These are phyloP conservation scores for Sphagnum contortum DNA, from an alignment of 225 moss, liverwort and hornwort genomes.

Conservation along the genomic window DNA sequence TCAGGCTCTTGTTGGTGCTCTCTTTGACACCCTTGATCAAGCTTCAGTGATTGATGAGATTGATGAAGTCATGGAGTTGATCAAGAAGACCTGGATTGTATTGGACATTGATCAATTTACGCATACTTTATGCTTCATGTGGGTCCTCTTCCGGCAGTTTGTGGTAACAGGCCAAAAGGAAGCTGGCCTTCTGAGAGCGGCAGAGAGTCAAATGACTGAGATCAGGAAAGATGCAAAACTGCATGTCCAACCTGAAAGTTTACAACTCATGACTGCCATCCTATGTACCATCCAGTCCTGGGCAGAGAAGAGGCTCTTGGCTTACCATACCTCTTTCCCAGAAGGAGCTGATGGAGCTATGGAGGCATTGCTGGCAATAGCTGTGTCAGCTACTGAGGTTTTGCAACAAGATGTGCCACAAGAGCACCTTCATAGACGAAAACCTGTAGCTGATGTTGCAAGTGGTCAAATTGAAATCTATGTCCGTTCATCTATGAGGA, in stretches of 20 bases:
- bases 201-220: conserved; percentile 60
- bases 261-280: conserved; percentile 46
- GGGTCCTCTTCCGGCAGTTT: conserved; percentile 82
- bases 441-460: conserved; percentile 49
- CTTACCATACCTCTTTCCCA: conserved; percentile 80
- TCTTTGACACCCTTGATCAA: conserved; percentile 48
- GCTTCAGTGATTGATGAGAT: conserved; percentile 53
- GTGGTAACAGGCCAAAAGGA: conserved; percentile 52
- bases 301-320: conserved; percentile 75
- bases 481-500: conserved; percentile 70
- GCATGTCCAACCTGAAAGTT: conserved; percentile 38
- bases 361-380: conserved; percentile 62
- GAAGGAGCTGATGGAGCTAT: conserved; percentile 67
- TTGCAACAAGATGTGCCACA: conserved; percentile 45
- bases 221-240: conserved; percentile 52
- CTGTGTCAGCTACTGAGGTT: conserved; percentile 54
- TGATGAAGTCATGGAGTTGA: conserved; percentile 65
- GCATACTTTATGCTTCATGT: conserved; percentile 72
- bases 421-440: conserved; percentile 39
- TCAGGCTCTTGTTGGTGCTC: conserved; percentile 50
- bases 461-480: conserved; percentile 70
- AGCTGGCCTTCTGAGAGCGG: conserved; percentile 47
- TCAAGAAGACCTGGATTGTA: conserved; percentile 87
- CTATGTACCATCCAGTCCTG: conserved; percentile 61
- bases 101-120: conserved; percentile 74